Conservation (phyloP, 208 protist species). For the Crithidia brevicula region DNA sequence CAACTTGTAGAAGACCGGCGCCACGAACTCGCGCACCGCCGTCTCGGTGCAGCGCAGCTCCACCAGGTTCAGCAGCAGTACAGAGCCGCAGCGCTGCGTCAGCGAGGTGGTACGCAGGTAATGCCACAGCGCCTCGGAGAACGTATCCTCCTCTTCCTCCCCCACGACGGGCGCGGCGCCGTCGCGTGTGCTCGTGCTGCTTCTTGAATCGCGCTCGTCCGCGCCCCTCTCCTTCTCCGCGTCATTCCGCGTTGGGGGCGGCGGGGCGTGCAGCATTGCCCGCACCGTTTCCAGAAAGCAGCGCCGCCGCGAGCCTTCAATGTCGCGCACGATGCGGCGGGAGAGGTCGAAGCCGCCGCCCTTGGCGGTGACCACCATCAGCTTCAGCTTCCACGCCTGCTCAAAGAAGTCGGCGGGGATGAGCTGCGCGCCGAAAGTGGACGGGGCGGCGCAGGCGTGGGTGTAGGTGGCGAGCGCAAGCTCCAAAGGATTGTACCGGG, state of each 20-base stretch:
- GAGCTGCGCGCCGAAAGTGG: slow-evolving; percentile 36
- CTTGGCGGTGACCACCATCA: slow-evolving; percentile 36
- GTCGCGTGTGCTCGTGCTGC: background rate
- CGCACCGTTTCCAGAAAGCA: slow-evolving; percentile 23
- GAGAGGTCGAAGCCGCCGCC: slow-evolving; percentile 39
- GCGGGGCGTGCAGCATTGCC: slow-evolving; percentile 18
- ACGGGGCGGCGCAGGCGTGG: slow-evolving; percentile 28
- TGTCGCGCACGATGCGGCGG: slow-evolving; percentile 35
- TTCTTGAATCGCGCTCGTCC: background rate
- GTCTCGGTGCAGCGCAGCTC: slow-evolving; percentile 47
- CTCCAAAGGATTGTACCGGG: slow-evolving; percentile 12
- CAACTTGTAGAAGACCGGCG: slow-evolving; percentile 35
- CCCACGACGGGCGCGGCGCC: background rate
- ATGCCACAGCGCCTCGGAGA: slow-evolving; percentile 6
- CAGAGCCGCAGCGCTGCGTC: slow-evolving; percentile 26
- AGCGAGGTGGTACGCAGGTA: slow-evolving; percentile 24
- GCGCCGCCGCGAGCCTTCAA: slow-evolving; percentile 37
- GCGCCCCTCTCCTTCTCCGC: background rate
- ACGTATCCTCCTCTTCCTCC: slow-evolving; percentile 2
- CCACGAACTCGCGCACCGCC: slow-evolving; percentile 35
- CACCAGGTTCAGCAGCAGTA: slow-evolving; percentile 48
- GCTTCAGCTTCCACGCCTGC: slow-evolving; percentile 41
- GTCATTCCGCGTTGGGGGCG: background rate
- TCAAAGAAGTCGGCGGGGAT: slow-evolving; percentile 30
- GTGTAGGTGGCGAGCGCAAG: slow-evolving; percentile 28